Evolutionary conservation across 768 basidiomycete genomes (phyloP).

Genomic region (Macrolepiota dolichaula): DNA sequence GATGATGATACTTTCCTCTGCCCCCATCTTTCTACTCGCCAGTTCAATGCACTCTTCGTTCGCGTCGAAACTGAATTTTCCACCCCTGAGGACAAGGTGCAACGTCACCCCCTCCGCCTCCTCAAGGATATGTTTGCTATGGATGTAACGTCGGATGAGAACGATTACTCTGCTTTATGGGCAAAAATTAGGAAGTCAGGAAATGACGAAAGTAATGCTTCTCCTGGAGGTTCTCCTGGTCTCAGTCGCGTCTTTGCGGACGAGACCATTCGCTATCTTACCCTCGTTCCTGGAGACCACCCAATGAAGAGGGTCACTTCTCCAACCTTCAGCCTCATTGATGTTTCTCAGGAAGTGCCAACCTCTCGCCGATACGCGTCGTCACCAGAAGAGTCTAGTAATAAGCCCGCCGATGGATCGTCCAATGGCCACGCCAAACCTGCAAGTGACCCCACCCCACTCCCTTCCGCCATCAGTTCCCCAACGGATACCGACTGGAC

Average conservation of each 20-base stretch:
- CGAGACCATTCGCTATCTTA: slow-evolving; percentile 57
- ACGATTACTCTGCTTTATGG: slow-evolving; percentile 47
- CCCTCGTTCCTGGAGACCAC: slow-evolving; percentile 45
- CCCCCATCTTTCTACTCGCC: slow-evolving; percentile 67
- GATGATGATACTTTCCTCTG: slow-evolving; percentile 45
- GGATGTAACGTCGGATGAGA: slow-evolving; percentile 23
- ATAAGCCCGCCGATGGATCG: slow-evolving; percentile 13
- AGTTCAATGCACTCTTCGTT: slow-evolving; percentile 62
- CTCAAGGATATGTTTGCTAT: slow-evolving; percentile 60
- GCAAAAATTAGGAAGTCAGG: slow-evolving; percentile 44
- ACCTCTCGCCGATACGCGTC: slow-evolving; percentile 29
- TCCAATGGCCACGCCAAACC: slow-evolving; percentile 26
- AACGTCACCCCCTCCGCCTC: slow-evolving; percentile 46
- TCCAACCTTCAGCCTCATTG: slow-evolving; percentile 24
- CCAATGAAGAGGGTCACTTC: slow-evolving; percentile 27
- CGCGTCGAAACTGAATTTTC: slow-evolving; percentile 57
- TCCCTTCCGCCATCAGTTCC: slow-evolving; percentile 24
- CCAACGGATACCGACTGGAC: slow-evolving; percentile 53
- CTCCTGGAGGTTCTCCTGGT: slow-evolving; percentile 21
- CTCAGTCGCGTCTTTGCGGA: slow-evolving; percentile 61
- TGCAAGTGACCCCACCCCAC: slow-evolving; percentile 27
- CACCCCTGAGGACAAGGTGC: slow-evolving; percentile 36
- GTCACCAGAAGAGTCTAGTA: slow-evolving; percentile 16
- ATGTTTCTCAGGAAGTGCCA: slow-evolving; percentile 6
- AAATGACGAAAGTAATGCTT: slow-evolving; percentile 26